These are phyloP conservation scores for Chytridium lagenaria DNA, from an alignment of 371 early-diverging fungal genomes.

Conservation along the genomic window DNA sequence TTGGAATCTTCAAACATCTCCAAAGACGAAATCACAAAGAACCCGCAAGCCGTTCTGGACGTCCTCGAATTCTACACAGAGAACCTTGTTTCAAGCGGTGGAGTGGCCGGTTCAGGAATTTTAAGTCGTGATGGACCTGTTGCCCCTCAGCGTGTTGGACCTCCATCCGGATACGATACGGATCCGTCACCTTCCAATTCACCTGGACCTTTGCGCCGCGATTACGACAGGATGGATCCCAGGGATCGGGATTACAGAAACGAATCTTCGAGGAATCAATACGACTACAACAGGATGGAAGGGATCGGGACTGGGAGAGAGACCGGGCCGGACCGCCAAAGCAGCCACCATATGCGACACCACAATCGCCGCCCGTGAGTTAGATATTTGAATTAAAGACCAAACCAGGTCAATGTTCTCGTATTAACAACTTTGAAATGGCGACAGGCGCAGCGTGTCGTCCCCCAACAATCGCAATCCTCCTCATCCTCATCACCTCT, in stretches of 20 bases:
- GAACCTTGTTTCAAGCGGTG: conserved; percentile 37
- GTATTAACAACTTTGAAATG: not conserved
- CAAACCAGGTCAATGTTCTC: too few relatives aligned
- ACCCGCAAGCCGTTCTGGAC: conserved; percentile 97
- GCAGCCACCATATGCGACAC: conserved; percentile 10
- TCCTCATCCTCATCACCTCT: not conserved
- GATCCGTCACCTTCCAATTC: too few relatives aligned
- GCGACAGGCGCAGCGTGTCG: conserved; percentile 21
- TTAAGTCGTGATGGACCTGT: not conserved
- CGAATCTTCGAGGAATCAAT: not conserved
- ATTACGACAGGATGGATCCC: not conserved
- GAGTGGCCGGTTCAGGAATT: conserved; percentile 17
- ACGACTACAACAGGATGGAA: conserved; percentile 31
- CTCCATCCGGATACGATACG: too few relatives aligned
- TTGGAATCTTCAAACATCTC: conserved; percentile 91
- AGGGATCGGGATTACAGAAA: not conserved
- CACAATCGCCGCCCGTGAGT: not conserved
- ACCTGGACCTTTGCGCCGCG: not conserved
- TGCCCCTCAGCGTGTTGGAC: not conserved
- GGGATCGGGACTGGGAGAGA: conserved; percentile 18
- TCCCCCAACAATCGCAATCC: conserved; percentile 13
- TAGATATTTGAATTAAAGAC: too few relatives aligned
- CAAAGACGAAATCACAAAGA: conserved; percentile 92
- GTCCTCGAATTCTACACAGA: conserved; percentile 96
- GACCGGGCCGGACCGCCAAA: not conserved